phyloP scores from a whole-genome alignment of 495 filamentous ascomycete genomes.

The Cercophora sp. region DNA sequence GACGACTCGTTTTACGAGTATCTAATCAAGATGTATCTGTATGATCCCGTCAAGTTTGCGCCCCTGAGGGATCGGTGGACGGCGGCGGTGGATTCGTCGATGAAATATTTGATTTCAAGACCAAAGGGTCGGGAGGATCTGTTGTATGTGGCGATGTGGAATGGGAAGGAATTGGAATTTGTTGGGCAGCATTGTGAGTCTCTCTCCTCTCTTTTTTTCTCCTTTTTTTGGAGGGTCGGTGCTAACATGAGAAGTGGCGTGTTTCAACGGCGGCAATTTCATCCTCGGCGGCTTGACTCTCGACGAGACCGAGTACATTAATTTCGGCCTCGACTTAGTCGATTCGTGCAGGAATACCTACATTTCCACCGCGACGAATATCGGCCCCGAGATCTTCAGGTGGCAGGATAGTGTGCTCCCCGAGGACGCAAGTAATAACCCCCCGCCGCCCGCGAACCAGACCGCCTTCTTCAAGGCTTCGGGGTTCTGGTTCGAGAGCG shows the following conservation, averaged over 20 bases:
- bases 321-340: slow-evolving; percentile 74
- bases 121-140: slow-evolving; percentile 65
- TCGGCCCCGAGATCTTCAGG: slow-evolving; percentile 74
- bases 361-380: slow-evolving; percentile 58
- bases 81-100: slow-evolving; percentile 70
- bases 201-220: neutral
- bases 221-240: too few species aligned
- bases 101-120: slow-evolving; percentile 67
- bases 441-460: slow-evolving; percentile 42
- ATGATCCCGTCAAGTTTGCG: slow-evolving; percentile 62
- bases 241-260: slow-evolving; percentile 56
- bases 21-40: slow-evolving; percentile 89
- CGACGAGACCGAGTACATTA: slow-evolving; percentile 55
- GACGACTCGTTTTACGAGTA: slow-evolving; percentile 89
- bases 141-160: slow-evolving; percentile 67
- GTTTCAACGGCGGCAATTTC: slow-evolving; percentile 85
- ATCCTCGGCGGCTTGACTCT: slow-evolving; percentile 77
- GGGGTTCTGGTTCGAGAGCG: slow-evolving; percentile 71
- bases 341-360: slow-evolving; percentile 75
- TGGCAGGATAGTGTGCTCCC: slow-evolving; percentile 56
- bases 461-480: slow-evolving; percentile 55
- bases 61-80: slow-evolving; percentile 72
- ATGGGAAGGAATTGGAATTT: slow-evolving; percentile 47
- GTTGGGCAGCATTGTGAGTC: slow-evolving; percentile 54
- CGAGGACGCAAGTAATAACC: slow-evolving; percentile 34